Evolutionary conservation across 768 basidiomycete genomes (phyloP).

Genomic region (Heimioporus sp.): DNA sequence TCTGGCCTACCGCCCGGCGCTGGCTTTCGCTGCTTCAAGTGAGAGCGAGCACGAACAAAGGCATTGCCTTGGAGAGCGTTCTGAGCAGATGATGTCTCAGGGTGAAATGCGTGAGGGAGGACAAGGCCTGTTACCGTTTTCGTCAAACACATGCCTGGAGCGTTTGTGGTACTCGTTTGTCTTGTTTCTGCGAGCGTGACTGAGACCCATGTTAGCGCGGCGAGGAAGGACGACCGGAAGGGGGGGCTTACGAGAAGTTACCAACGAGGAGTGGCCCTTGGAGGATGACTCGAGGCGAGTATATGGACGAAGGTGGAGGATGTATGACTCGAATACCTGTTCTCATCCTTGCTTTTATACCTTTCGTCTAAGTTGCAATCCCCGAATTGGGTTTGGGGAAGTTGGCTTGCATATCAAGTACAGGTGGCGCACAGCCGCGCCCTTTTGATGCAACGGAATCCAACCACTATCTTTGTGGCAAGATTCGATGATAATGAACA

Average conservation of each 20-base stretch:
- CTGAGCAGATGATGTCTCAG: constrained; percentile 9
- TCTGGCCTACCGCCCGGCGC: constrained; percentile 10
- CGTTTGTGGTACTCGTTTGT: neutral
- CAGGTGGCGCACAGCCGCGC: too few species aligned
- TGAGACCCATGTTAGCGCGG: neutral
- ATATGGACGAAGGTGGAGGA: neutral
- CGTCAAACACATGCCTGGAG: constrained; percentile 1
- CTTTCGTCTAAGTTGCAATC: too few species aligned
- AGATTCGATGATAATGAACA: too few species aligned
- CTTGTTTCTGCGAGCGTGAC: neutral
- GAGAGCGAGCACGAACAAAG: neutral
- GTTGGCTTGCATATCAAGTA: too few species aligned
- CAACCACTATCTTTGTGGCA: too few species aligned
- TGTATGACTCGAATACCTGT: neutral
- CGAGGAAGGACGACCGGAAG: neutral
- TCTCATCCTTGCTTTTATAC: constrained; percentile 11
- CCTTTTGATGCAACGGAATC: too few species aligned
- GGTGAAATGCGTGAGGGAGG: neutral
- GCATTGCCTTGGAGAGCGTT: neutral
- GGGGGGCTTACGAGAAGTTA: neutral
- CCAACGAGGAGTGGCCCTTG: neutral
- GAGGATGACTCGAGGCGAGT: neutral
- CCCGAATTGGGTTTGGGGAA: neutral
- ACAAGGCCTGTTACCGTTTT: neutral
- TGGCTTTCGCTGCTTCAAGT: neutral